phyloP scores from a whole-genome alignment of 148 eudicot species.

The Gaultheria prostrata region DNA sequence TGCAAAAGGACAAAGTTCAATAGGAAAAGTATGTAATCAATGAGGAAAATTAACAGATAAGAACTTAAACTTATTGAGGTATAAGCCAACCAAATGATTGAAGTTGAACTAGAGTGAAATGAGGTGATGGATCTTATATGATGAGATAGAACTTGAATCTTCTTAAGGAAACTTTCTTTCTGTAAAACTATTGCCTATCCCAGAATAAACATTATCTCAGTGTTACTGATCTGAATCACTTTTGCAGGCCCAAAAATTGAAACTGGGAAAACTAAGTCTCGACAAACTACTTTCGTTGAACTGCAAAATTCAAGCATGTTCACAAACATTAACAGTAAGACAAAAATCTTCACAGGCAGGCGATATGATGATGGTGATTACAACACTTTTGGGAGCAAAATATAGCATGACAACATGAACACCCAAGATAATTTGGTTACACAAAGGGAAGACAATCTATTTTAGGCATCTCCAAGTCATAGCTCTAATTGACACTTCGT shows the following conservation, averaged over 20 bases:
- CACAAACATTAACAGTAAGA: not conserved
- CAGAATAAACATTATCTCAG: not conserved
- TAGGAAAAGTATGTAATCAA: not conserved
- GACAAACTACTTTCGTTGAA: not conserved
- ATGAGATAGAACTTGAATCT: not conserved
- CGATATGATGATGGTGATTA: not conserved
- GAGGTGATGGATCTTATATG: not conserved
- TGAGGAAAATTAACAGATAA: not conserved
- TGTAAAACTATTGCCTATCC: not conserved
- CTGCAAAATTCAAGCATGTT: not conserved
- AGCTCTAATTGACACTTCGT: not conserved
- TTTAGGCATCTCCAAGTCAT: not conserved
- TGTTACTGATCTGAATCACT: not conserved
- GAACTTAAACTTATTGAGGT: not conserved
- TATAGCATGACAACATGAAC: not conserved
- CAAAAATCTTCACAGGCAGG: not conserved
- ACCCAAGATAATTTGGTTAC: not conserved
- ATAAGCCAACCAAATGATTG: not conserved
- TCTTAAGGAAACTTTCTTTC: not conserved
- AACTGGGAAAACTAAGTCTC: not conserved
- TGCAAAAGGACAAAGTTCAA: conserved; percentile 30
- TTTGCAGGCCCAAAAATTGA: not conserved
- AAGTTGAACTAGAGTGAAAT: not conserved
- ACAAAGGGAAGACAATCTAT: not conserved
- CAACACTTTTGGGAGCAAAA: not conserved